phyloP scores from a whole-genome alignment of 208 protist species.

The Wallacemonas sp. region DNA sequence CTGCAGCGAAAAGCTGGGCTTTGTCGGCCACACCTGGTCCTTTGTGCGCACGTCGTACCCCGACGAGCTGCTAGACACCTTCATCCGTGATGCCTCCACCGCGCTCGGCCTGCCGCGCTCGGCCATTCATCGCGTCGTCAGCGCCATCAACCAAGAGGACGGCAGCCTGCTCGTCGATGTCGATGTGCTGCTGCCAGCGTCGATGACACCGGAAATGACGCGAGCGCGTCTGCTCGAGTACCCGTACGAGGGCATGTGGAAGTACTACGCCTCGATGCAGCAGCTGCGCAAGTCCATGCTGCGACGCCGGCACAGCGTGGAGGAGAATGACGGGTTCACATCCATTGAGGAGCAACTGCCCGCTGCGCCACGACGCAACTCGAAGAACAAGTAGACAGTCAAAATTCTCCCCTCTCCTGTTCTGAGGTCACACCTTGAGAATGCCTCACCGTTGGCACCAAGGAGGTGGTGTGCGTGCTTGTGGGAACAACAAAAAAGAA shows the following conservation, averaged over 20 bases:
- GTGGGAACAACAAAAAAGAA: no score
- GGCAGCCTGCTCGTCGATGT: conserved; percentile 28
- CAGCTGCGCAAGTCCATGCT: conserved; percentile 17
- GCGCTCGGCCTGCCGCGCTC: conserved; percentile 10
- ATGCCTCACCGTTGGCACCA: no score
- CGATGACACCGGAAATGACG: conserved; percentile 1
- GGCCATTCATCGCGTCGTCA: neutral
- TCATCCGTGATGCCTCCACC: conserved; percentile 1
- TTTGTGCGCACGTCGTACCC: conserved; percentile 6
- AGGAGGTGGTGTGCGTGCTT: no score
- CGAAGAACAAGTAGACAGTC: conserved; percentile 1
- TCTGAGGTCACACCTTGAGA: no score
- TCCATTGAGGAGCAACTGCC: conserved; percentile 10
- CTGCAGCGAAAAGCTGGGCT: conserved; percentile 22
- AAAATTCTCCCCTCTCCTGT: no score
- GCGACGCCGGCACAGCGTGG: conserved; percentile 1
- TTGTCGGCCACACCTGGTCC: conserved; percentile 21
- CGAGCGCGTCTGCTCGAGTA: conserved; percentile 10
- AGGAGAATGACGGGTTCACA: conserved; percentile 6
- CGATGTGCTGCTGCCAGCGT: conserved; percentile 10
- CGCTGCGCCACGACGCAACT: neutral
- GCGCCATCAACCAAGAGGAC: neutral
- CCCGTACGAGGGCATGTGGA: conserved; percentile 21
- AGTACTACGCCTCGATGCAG: conserved; percentile 21
- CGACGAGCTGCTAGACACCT: conserved; percentile 10